These are phyloP conservation scores for Nicotiana attenuata DNA, from an alignment of 257 asterid genomes.

Conservation along the genomic window DNA sequence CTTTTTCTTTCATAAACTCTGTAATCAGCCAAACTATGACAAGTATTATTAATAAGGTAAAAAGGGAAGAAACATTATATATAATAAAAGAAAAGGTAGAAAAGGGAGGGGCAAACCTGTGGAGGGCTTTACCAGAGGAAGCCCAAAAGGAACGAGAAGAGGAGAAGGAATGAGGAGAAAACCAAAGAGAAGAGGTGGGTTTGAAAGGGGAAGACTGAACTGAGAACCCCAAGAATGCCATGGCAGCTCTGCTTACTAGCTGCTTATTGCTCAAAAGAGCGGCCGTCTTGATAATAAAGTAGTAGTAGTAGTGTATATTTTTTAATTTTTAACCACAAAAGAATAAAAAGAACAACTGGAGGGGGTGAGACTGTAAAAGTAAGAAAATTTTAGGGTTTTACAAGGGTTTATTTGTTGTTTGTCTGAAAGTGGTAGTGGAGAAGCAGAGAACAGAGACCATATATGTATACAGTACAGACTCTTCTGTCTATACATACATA, in stretches of 20 bases:
- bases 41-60: conserved; percentile 6
- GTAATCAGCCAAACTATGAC: too few relatives aligned
- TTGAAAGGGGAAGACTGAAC: conserved; percentile 49
- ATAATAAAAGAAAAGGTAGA: background rate
- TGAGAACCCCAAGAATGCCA: conserved; percentile 78
- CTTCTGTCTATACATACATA: too few relatives aligned
- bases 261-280: conserved; percentile 38
- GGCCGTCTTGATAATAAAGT: conserved; percentile 58
- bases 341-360: background rate
- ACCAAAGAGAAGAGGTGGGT: conserved; percentile 44
- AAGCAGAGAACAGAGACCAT: conserved; percentile 3
- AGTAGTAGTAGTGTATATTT: too few relatives aligned
- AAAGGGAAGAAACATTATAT: background rate
- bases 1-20: too few relatives aligned
- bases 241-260: conserved; percentile 59
- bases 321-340: background rate
- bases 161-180: conserved; percentile 44
- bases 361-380: background rate
- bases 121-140: conserved; percentile 31
- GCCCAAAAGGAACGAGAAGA: conserved; percentile 35
- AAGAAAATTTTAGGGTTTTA: conserved; percentile 9
- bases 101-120: conserved; percentile 37
- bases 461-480: background rate
- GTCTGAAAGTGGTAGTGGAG: background rate
- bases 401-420: conserved; percentile 5